A percentile compares a stretch with the other conserved stretches of the same genome.
These are phyloP conservation scores for Chytriomyces sp. DNA, from an alignment of 192 early-diverging fungal genomes.

Conservation along the genomic window DNA sequence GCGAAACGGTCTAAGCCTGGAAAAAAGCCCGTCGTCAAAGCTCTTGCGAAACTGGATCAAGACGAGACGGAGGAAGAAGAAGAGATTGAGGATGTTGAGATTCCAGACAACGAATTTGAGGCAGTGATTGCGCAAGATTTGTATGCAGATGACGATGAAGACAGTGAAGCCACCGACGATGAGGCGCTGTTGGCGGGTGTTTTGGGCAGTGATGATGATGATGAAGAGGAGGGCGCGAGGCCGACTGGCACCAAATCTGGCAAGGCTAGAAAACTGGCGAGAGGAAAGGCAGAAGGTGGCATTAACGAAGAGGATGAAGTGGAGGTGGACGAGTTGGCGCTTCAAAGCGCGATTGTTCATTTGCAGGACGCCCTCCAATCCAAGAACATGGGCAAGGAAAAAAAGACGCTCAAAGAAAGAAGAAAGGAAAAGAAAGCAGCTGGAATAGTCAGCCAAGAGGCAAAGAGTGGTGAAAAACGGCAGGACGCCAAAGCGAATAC, in stretches of 20 bases:
- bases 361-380: neutral
- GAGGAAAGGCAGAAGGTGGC: neutral
- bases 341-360: conserved; percentile 22
- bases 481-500: neutral
- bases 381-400: neutral
- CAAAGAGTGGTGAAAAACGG: neutral
- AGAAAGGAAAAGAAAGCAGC: conserved; percentile 28
- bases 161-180: conserved; percentile 20
- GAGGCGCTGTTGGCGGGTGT: conserved; percentile 15
- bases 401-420: conserved; percentile 10
- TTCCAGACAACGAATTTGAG: conserved; percentile 20
- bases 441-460: neutral
- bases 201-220: conserved; percentile 31
- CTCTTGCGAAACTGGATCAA: neutral
- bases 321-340: conserved; percentile 16
- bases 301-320: conserved; percentile 30
- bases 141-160: conserved; percentile 9
- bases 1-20: no score
- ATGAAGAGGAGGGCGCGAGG: conserved; percentile 13
- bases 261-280: no score
- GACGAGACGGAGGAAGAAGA: conserved; percentile 16
- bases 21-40: neutral
- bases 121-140: neutral
- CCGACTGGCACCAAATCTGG: neutral
- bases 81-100: conserved; percentile 14